Evolutionary conservation across 2,329 filamentous ascomycete species (phyloP).

Genomic region (Diaporthe sp.): DNA sequence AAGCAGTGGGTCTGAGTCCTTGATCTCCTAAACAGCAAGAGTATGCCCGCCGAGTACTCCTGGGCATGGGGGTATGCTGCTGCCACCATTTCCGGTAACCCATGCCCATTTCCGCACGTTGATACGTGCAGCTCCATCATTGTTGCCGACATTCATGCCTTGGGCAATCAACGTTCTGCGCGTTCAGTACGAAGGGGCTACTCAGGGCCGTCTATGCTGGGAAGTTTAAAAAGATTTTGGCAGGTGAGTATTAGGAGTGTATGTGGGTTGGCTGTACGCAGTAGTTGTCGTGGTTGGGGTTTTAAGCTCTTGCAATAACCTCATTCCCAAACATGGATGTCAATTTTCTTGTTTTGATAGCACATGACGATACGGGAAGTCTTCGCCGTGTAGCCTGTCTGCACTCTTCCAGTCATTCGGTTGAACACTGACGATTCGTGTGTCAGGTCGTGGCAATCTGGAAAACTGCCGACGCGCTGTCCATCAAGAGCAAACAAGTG

Average conservation of each 20-base stretch:
- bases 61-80: not conserved
- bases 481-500: not conserved
- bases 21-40: not conserved
- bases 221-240: not conserved
- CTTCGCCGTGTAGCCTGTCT: not conserved
- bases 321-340: not conserved
- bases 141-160: not conserved
- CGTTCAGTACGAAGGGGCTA: not conserved
- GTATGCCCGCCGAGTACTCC: no score
- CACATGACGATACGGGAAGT: not conserved
- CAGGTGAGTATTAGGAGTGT: not conserved
- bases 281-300: not conserved
- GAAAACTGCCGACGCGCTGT: not conserved
- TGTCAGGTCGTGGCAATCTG: not conserved
- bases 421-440: not conserved
- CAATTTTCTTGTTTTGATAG: not conserved
- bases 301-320: not conserved
- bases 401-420: not conserved
- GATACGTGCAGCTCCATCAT: not conserved
- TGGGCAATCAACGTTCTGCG: not conserved
- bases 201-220: not conserved
- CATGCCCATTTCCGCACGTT: no score
- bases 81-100: not conserved
- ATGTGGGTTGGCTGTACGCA: not conserved
- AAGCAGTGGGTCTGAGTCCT: no score